Evolutionary conservation across 768 basidiomycete genomes (phyloP).

Genomic region (Russula earlei): DNA sequence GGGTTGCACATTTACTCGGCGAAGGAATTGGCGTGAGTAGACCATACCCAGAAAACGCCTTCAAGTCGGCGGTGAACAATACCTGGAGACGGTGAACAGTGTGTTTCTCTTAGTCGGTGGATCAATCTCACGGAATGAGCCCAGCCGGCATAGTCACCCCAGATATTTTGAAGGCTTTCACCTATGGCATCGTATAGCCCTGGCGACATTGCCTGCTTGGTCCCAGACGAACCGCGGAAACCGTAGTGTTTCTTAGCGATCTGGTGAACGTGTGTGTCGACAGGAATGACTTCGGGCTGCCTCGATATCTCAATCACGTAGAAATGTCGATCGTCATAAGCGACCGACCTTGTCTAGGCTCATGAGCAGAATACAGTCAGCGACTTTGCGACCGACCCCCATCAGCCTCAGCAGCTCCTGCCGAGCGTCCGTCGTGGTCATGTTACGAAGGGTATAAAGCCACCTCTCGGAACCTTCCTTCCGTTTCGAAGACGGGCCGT

Average conservation of each 20-base stretch:
- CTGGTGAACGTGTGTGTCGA: conserved; percentile 93
- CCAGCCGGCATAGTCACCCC: conserved; percentile 89
- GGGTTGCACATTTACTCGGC: background rate
- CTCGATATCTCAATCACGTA: background rate
- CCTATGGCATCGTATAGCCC: conserved; percentile 69
- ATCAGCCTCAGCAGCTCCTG: conserved; percentile 70
- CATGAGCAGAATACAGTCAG: conserved; percentile 91
- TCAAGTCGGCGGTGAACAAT: conserved; percentile 66
- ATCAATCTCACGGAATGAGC: conserved; percentile 59
- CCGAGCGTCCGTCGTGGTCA: conserved; percentile 50
- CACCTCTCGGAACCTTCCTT: conserved; percentile 50
- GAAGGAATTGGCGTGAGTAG: conserved; percentile 24
- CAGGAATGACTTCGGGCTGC: conserved; percentile 79
- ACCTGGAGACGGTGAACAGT: conserved; percentile 36
- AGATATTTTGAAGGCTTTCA: conserved; percentile 46
- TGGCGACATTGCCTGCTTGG: conserved; percentile 59
- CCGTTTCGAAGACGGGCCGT: background rate
- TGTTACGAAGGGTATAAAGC: conserved; percentile 43
- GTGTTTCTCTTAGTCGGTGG: background rate
- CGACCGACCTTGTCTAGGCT: conserved; percentile 73
- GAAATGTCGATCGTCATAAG: background rate
- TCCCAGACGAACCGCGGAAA: conserved; percentile 37
- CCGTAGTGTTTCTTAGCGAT: conserved; percentile 78
- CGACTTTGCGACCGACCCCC: conserved; percentile 94
- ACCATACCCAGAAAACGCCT: conserved; percentile 56